Conservation (phyloP, 345 rosid species). For the Eutrema heterophyllum region DNA sequence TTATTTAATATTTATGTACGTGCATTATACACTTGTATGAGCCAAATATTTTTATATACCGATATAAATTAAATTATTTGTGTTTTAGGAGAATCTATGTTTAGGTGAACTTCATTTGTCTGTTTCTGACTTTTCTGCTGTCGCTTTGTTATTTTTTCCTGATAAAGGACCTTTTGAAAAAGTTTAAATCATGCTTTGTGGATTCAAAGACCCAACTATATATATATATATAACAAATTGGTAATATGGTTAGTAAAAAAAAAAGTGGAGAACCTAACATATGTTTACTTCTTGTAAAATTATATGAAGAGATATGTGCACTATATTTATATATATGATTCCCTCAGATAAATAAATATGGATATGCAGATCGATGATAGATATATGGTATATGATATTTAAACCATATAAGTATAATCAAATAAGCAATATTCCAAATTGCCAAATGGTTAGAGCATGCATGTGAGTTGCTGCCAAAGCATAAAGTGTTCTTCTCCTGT, state of each 20-base stretch:
- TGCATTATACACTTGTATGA: background rate
- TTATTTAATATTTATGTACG: background rate
- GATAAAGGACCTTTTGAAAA: constrained; percentile 28
- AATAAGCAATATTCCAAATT: background rate
- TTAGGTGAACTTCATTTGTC: constrained; percentile 31
- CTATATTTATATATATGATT: background rate
- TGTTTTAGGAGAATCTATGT: constrained; percentile 14
- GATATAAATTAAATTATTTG: background rate
- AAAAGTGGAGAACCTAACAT: background rate
- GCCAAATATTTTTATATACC: background rate
- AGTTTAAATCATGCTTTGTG: background rate
- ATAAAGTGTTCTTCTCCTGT: constrained; percentile 12
- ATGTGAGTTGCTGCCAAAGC: constrained; percentile 8
- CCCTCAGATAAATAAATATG: background rate
- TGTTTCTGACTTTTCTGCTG: constrained; percentile 29
- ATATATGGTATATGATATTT: background rate
- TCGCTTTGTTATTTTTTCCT: constrained; percentile 11
- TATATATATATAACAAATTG: too few relatives aligned
- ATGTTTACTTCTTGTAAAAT: background rate
- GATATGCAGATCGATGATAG: background rate
- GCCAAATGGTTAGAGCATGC: constrained; percentile 17
- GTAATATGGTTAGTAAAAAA: background rate
- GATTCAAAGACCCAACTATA: background rate
- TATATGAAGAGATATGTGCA: background rate
- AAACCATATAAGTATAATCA: background rate